These are phyloP conservation scores for Silybum marianum DNA, from an alignment of 129 eudicot species.

Conservation along the genomic window DNA sequence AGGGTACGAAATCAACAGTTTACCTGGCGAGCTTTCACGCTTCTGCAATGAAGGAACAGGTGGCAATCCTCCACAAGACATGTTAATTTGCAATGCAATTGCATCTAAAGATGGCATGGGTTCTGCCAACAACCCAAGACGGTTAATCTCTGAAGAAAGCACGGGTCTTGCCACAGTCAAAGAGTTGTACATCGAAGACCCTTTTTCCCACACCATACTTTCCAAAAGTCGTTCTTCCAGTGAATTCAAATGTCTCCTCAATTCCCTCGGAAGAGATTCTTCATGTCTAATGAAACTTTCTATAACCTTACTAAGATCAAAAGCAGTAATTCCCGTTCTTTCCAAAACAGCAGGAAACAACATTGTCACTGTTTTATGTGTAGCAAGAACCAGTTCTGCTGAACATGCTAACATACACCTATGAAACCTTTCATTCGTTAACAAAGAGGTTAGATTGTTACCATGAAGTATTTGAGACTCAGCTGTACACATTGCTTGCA, in stretches of 20 bases:
- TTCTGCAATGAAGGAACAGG: slow-evolving; percentile 59
- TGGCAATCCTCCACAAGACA: slow-evolving; percentile 65
- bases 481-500: slow-evolving; percentile 93
- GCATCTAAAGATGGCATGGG: slow-evolving; percentile 98
- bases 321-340: slow-evolving; percentile 94
- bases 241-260: slow-evolving; percentile 86
- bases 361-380: slow-evolving; percentile 97
- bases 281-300: slow-evolving; percentile 95
- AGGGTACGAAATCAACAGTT: not conserved
- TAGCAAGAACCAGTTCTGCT: slow-evolving; percentile 96
- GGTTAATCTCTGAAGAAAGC: slow-evolving; percentile 75
- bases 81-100: slow-evolving; percentile 65
- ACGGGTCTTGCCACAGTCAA: slow-evolving; percentile 73
- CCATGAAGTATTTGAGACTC: slow-evolving; percentile 79
- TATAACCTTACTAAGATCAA: slow-evolving; percentile 98
- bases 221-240: slow-evolving; percentile 93
- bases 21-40: slow-evolving; percentile 69
- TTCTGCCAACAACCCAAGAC: slow-evolving; percentile 89
- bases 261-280: slow-evolving; percentile 87
- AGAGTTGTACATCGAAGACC: slow-evolving; percentile 96
- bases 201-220: slow-evolving; percentile 99
- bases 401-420: slow-evolving; percentile 99
- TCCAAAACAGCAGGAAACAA: slow-evolving; percentile 96
- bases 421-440: slow-evolving; percentile 93
- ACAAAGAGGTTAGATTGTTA: slow-evolving; percentile 72